These are phyloP conservation scores for Pisolithus thermaeus DNA, from an alignment of 1,284 basidiomycete species.

Conservation along the genomic window DNA sequence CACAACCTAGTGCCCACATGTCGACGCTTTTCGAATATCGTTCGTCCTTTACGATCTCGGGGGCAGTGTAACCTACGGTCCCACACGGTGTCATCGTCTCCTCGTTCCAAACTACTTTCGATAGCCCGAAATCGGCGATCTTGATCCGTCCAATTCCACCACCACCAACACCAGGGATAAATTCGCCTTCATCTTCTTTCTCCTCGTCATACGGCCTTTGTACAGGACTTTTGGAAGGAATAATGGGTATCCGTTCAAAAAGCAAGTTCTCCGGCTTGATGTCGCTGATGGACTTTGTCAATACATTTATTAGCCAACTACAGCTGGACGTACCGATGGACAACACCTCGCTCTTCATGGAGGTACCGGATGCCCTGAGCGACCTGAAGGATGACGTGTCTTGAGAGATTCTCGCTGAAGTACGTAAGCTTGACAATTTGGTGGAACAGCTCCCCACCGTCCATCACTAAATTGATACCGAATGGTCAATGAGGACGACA, in stretches of 20 bases:
- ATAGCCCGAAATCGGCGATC: constrained; percentile 98
- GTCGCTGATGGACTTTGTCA: constrained; percentile 39
- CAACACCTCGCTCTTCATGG: constrained; percentile 96
- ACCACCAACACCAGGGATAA: constrained; percentile 85
- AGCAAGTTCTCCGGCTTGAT: constrained; percentile 99
- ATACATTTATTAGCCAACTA: not conserved
- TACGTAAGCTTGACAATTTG: constrained; percentile 99
- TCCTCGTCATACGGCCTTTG: constrained; percentile 95
- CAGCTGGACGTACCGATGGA: constrained; percentile 60
- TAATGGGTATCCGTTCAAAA: constrained; percentile 90
- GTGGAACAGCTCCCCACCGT: constrained; percentile 98
- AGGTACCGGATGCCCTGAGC: constrained; percentile 94
- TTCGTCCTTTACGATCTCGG: constrained; percentile 99
- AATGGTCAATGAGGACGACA: constrained; percentile 6
- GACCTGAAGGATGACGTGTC: constrained; percentile 97
- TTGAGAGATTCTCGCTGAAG: constrained; percentile 91
- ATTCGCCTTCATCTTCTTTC: constrained; percentile 98
- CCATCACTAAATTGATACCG: constrained; percentile 62
- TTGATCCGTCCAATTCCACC: constrained; percentile 98
- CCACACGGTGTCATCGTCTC: constrained; percentile 99
- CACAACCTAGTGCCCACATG: constrained; percentile 99
- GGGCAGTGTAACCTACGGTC: constrained; percentile 98
- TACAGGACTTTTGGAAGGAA: constrained; percentile 76
- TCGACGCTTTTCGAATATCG: constrained; percentile 98
- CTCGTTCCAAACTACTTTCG: constrained; percentile 98